phyloP scores from a whole-genome alignment of 2,329 filamentous ascomycete genomes.

The Biscogniauxia sp. region DNA sequence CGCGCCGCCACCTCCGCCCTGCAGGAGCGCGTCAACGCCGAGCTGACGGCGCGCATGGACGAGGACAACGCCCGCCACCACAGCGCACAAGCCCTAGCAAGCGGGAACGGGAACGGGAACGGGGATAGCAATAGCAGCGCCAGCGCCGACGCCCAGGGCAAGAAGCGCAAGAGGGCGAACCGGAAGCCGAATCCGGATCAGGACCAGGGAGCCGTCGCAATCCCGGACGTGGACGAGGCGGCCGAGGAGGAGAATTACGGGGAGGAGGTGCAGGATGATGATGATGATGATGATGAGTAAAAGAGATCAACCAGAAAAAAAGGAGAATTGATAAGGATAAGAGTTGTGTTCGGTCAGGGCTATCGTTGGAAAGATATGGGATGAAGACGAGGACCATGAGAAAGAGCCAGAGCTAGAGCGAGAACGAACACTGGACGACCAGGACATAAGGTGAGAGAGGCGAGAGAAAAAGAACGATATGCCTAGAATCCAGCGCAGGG shows the following conservation, averaged over 20 bases:
- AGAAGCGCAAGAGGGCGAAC: slow-evolving; percentile 2
- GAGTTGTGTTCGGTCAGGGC: no score
- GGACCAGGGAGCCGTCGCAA: slow-evolving; percentile 16
- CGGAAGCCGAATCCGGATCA: background rate
- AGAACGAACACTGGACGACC: no score
- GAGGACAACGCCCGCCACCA: slow-evolving; percentile 59
- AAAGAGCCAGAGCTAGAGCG: no score
- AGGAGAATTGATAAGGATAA: no score
- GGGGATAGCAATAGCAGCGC: no score
- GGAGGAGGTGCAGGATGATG: slow-evolving; percentile 72
- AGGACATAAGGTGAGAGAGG: no score
- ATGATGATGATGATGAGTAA: slow-evolving; percentile 38
- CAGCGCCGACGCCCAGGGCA: no score
- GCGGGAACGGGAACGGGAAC: background rate
- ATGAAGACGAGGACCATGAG: no score
- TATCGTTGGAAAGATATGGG: no score
- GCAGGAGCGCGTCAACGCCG: slow-evolving; percentile 67
- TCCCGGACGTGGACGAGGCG: slow-evolving; percentile 44
- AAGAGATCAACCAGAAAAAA: no score
- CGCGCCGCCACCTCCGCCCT: slow-evolving; percentile 54
- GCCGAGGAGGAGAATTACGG: slow-evolving; percentile 79
- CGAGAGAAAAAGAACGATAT: no score
- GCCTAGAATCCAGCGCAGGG: no score
- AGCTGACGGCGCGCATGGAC: slow-evolving; percentile 73
- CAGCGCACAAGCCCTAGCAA: slow-evolving; percentile 12